Percentiles rank a stretch among this genome's conserved stretches.
phyloP scores from a whole-genome alignment of 1,284 basidiomycete species.

The Peniophora sp. region DNA sequence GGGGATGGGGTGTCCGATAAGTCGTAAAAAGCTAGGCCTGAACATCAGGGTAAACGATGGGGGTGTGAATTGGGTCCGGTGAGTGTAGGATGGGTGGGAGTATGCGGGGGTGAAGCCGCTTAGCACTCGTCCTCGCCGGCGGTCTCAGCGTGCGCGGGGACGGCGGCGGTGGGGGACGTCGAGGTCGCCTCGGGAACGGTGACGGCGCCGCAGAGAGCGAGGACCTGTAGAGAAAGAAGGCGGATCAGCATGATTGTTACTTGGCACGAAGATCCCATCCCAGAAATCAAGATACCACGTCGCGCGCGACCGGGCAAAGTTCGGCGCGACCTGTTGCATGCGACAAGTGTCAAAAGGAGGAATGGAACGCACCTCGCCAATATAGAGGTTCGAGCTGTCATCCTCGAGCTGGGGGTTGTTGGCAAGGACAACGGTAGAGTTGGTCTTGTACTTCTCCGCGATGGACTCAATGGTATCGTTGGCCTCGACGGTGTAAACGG shows the following conservation, averaged over 20 bases:
- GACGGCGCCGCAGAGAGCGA: constrained; percentile 35
- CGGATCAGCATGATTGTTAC: too few relatives aligned
- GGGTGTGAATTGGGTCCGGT: too few relatives aligned
- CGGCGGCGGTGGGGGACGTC: constrained; percentile 22
- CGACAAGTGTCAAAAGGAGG: background rate
- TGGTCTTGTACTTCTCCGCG: constrained; percentile 27
- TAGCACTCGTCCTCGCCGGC: constrained; percentile 39
- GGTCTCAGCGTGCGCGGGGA: constrained; percentile 25
- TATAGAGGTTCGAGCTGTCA: constrained; percentile 54
- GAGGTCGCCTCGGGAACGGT: constrained; percentile 32
- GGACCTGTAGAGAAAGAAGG: constrained; percentile 28
- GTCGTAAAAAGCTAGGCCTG: too few relatives aligned
- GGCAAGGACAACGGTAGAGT: constrained; percentile 38
- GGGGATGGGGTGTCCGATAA: too few relatives aligned
- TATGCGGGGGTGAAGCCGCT: too few relatives aligned
- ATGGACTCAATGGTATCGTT: constrained; percentile 47
- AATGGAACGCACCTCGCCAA: constrained; percentile 47
- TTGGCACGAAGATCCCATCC: constrained; percentile 6
- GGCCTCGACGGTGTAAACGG: constrained; percentile 32
- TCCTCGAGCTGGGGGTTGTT: constrained; percentile 66
- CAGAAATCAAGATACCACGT: background rate
- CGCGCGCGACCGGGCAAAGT: background rate
- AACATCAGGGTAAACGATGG: too few relatives aligned
- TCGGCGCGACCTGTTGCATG: background rate
- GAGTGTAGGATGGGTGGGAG: too few relatives aligned